Evolutionary conservation across 495 filamentous ascomycete species (phyloP).

Genomic region (Talaromyces thailandensis): DNA sequence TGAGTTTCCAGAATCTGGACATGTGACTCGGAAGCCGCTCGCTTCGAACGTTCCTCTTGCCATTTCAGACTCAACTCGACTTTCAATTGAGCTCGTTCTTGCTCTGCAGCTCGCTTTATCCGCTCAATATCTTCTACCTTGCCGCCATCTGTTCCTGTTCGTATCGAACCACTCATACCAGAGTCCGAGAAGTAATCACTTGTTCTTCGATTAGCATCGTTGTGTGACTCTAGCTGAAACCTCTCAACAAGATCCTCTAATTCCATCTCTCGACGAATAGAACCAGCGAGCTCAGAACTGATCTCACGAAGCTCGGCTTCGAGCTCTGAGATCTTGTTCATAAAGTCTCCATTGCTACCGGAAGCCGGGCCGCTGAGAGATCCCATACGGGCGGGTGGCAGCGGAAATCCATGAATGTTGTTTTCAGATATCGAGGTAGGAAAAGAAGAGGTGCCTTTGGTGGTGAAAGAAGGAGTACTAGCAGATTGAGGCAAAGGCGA

Average conservation of each 20-base stretch:
- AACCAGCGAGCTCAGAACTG: constrained; percentile 81
- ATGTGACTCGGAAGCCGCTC: constrained; percentile 70
- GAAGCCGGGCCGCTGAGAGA: constrained; percentile 29
- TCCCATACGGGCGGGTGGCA: constrained; percentile 22
- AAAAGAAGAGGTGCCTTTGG: constrained; percentile 20
- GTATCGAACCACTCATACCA: constrained; percentile 67
- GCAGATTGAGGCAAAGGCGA: constrained; percentile 46
- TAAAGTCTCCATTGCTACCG: constrained; percentile 37
- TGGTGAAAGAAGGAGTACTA: constrained; percentile 30
- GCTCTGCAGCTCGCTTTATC: constrained; percentile 74
- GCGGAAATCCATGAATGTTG: constrained; percentile 29
- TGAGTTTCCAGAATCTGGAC: constrained; percentile 71
- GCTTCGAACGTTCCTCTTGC: constrained; percentile 69
- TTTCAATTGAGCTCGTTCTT: constrained; percentile 81
- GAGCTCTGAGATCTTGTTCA: constrained; percentile 56
- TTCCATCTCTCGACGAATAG: constrained; percentile 93
- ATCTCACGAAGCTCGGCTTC: constrained; percentile 91
- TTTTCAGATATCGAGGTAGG: constrained; percentile 36
- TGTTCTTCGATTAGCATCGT: constrained; percentile 55
- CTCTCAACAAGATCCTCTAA: constrained; percentile 88
- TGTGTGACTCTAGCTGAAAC: constrained; percentile 62
- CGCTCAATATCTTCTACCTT: constrained; percentile 78
- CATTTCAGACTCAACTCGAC: constrained; percentile 74
- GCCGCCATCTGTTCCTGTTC: constrained; percentile 60
- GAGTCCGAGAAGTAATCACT: constrained; percentile 99